Evolutionary conservation across 305 asterid species (phyloP).

Genomic region (Fraxinus nigra): DNA sequence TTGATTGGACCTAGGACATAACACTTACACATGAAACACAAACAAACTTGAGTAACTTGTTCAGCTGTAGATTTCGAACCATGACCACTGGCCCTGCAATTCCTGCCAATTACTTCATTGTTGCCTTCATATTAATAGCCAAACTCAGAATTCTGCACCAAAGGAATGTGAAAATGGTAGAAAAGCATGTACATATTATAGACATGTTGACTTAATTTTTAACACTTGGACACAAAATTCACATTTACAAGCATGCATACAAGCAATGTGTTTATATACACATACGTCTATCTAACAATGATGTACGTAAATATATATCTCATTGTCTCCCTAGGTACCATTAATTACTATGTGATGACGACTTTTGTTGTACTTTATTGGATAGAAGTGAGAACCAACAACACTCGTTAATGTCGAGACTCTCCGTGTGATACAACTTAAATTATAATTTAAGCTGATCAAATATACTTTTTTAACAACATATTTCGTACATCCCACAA

Average conservation of each 20-base stretch:
- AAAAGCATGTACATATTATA: conserved; percentile 50
- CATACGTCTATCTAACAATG: not conserved
- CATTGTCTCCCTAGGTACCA: not conserved
- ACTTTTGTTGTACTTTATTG: not conserved
- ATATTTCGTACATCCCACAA: not conserved
- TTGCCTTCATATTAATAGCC: conserved; percentile 51
- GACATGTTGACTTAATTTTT: conserved; percentile 34
- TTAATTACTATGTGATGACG: not conserved
- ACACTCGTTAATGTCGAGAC: not conserved
- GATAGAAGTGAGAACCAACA: not conserved
- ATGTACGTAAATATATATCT: no score
- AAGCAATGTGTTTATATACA: not conserved
- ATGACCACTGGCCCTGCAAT: conserved; percentile 82
- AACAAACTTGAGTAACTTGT: conserved; percentile 49
- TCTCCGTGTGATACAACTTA: no score
- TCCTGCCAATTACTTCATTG: conserved; percentile 75
- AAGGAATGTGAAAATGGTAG: conserved; percentile 34
- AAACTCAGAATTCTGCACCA: conserved; percentile 35
- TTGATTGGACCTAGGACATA: no score
- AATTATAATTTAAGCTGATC: no score
- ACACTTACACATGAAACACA: conserved; percentile 23
- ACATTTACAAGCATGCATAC: not conserved
- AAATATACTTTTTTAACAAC: no score
- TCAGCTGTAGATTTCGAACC: conserved; percentile 83
- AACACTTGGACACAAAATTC: not conserved